A percentile compares a stretch with the other conserved stretches of the same genome.
Conservation (phyloP, 2,329 filamentous ascomycete species). For the Bipolaris victoriae region DNA sequence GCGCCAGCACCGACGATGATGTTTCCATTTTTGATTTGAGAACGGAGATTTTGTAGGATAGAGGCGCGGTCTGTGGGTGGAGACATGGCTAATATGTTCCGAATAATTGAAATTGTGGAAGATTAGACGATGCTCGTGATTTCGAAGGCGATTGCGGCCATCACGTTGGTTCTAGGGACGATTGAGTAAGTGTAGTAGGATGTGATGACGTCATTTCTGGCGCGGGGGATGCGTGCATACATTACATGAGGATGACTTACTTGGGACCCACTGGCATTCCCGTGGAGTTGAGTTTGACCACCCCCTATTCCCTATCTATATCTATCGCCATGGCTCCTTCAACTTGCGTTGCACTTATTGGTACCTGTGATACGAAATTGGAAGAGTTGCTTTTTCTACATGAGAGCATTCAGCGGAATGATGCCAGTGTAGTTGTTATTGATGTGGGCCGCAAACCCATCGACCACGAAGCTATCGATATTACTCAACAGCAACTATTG, state of each 20-base stretch:
- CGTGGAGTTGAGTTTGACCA: background rate
- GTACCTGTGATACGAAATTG: slow-evolving; percentile 70
- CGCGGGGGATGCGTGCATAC: background rate
- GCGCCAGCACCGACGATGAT: slow-evolving; percentile 73
- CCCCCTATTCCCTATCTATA: background rate
- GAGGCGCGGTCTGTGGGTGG: slow-evolving; percentile 63
- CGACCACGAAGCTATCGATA: slow-evolving; percentile 55
- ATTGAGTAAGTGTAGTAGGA: background rate
- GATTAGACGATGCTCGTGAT: background rate
- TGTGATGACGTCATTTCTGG: slow-evolving; percentile 19
- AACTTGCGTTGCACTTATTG: slow-evolving; percentile 59
- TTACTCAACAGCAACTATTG: slow-evolving; percentile 54
- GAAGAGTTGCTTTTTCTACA: slow-evolving; percentile 64
- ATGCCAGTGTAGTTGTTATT: slow-evolving; percentile 55
- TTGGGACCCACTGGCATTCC: background rate
- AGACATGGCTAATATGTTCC: slow-evolving; percentile 52
- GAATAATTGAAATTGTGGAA: background rate
- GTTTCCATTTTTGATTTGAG: slow-evolving; percentile 61
- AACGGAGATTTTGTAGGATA: slow-evolving; percentile 61
- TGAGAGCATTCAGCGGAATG: slow-evolving; percentile 50
- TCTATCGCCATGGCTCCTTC: slow-evolving; percentile 12
- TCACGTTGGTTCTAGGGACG: background rate
- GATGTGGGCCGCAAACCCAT: slow-evolving; percentile 61
- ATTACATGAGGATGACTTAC: background rate
- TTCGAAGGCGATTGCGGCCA: background rate